These are phyloP conservation scores for Jasminum sambac DNA, from an alignment of 257 asterid genomes.

Conservation along the genomic window DNA sequence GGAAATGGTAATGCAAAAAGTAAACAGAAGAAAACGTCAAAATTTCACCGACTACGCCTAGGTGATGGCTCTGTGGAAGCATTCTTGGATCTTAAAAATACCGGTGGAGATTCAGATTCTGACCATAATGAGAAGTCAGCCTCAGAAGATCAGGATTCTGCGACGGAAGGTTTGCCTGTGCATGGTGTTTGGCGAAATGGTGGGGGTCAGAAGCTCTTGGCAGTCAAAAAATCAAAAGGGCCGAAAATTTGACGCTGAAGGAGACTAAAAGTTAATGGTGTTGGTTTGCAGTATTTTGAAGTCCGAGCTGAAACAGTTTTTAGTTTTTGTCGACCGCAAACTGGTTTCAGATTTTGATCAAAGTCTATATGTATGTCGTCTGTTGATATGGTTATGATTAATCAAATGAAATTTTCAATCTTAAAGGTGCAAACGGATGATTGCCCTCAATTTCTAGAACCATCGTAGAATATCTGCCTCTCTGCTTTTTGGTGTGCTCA, in stretches of 20 bases:
- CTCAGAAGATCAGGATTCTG: constrained; percentile 28
- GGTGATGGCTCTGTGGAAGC: constrained; percentile 77
- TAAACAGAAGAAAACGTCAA: constrained; percentile 84
- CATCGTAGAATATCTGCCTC: background rate
- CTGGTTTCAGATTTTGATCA: background rate
- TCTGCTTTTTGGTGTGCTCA: background rate
- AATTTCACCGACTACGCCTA: constrained; percentile 76
- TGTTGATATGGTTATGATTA: background rate
- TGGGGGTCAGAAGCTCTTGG: constrained; percentile 83
- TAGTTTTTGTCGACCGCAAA: constrained; percentile 29
- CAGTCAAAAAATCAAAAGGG: constrained; percentile 40
- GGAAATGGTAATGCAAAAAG: constrained; percentile 54
- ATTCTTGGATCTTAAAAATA: constrained; percentile 44
- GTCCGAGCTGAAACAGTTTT: constrained; percentile 23
- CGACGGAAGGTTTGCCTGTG: constrained; percentile 49
- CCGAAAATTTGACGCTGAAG: constrained; percentile 37
- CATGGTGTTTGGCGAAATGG: constrained; percentile 85
- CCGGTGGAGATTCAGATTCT: constrained; percentile 54
- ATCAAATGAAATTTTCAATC: background rate
- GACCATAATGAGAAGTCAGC: constrained; percentile 35
- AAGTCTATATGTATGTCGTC: background rate
- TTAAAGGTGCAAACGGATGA: background rate
- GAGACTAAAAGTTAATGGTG: background rate
- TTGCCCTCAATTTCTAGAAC: background rate
- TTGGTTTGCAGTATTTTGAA: constrained; percentile 14